These are phyloP conservation scores for Strobilomyces echinocephalus DNA, from an alignment of 768 basidiomycete genomes.

Conservation along the genomic window DNA sequence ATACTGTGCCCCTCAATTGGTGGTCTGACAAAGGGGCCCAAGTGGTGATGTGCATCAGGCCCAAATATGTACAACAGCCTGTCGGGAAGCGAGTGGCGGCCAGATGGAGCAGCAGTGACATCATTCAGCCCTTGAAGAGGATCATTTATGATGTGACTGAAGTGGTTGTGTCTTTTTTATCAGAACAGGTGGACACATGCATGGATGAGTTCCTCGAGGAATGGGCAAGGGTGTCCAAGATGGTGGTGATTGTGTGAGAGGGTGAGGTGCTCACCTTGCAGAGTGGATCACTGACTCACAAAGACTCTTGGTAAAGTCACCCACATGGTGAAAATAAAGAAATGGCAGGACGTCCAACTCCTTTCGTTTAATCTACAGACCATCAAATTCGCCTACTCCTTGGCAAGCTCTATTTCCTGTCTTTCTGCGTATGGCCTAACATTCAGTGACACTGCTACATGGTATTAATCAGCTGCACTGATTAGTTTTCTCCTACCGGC, in stretches of 20 bases:
- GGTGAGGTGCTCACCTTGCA: conserved; percentile 39
- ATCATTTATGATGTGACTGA: conserved; percentile 88
- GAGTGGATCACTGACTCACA: not conserved
- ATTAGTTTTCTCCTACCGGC: conserved; percentile 63
- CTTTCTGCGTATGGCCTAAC: not conserved
- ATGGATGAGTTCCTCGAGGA: conserved; percentile 89
- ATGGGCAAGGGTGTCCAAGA: conserved; percentile 89
- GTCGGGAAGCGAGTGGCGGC: conserved; percentile 63
- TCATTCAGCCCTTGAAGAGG: conserved; percentile 77
- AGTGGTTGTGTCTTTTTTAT: conserved; percentile 85
- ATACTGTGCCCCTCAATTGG: conserved; percentile 89
- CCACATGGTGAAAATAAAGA: conserved; percentile 70
- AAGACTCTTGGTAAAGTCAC: conserved; percentile 48
- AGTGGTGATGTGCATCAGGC: conserved; percentile 86
- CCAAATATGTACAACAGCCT: conserved; percentile 86
- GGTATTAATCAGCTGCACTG: conserved; percentile 73
- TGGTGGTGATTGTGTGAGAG: conserved; percentile 90
- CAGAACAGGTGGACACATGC: conserved; percentile 81
- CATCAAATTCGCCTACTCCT: conserved; percentile 79
- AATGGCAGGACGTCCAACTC: conserved; percentile 73
- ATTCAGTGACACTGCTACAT: conserved; percentile 55
- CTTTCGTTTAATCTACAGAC: conserved; percentile 89
- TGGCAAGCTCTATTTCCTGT: conserved; percentile 33
- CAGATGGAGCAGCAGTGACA: conserved; percentile 42
- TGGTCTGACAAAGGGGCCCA: conserved; percentile 78